Evolutionary conservation across 306 rosid species (phyloP), one percentile per base, ranked within the genome.

Genomic region (Canavalia ensiformis): DNA sequence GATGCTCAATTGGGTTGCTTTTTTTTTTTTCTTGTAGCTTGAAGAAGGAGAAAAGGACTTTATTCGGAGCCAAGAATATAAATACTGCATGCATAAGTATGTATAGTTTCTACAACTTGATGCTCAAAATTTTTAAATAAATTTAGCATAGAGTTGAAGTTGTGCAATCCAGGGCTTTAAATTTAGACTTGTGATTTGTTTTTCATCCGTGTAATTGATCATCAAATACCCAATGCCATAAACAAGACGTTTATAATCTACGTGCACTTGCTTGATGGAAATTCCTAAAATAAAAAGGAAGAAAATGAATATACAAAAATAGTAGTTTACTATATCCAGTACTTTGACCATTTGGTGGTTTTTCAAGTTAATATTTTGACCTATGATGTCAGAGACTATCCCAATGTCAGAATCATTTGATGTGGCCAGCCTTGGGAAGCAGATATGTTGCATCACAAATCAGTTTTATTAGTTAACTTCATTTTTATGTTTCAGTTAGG

Each of bases 31-130:
- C 4, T 81, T 89, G 87, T 82, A 95, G 99, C 97, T 92, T 10
- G 99, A 95, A 82, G 99, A 93, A 78, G 99, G 99, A 82, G 99
- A 93, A 81, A 95, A 93, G 73, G 99, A 95, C 86, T 87, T 87
- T 7, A 11, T 66, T 78, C 91, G 99, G 62, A 74, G 97, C 77
- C 97, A 92, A 84, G 97, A 95, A 88, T 92, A 72, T 86, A 93
- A 95, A 80, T 91, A 88, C 82, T 95, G 99, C 41, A 87, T 93
- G 92, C 86, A 92, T 62, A 91, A 90, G 99, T 95, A 91, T 84
- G 97, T 88, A 44, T 76, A 5, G 25, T 60, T 57, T 66, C 75
- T n/a, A 62, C 58, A 63, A 45, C 13, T 68, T 72, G 33, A 68
- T 80, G 63, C 78, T 84, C 63, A 7, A 18, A 80, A 44, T 29